Percentiles rank a stretch among this genome's conserved stretches.
phyloP scores from a whole-genome alignment of 371 early-diverging fungal genomes.

The Mucor lusitanicus region DNA sequence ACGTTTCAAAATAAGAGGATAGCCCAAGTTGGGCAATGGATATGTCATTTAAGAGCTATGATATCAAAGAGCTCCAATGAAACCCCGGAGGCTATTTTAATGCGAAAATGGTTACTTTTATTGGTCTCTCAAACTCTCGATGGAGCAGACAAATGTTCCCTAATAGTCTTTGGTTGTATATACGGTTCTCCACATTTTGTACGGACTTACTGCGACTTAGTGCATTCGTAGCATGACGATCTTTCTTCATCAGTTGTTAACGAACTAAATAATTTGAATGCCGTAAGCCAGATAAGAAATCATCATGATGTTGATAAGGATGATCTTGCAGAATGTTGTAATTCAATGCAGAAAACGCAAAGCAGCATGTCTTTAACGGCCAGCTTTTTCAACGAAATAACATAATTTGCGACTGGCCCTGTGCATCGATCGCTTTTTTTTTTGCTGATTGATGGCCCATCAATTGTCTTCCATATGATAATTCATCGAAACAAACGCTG shows the following conservation, averaged over 20 bases:
- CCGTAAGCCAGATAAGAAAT: neutral
- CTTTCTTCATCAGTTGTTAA: neutral
- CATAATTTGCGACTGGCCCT: neutral
- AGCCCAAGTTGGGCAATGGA: too few relatives aligned
- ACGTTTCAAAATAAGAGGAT: too few relatives aligned
- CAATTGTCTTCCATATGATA: neutral
- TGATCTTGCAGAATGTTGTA: too few relatives aligned
- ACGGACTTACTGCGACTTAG: neutral
- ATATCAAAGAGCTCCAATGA: too few relatives aligned
- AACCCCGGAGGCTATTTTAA: too few relatives aligned
- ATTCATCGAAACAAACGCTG: neutral
- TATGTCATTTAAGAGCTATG: too few relatives aligned
- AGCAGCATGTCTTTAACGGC: neutral
- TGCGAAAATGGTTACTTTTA: too few relatives aligned
- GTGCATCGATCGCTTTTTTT: neutral
- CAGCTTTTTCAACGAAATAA: neutral
- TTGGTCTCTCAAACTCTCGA: too few relatives aligned
- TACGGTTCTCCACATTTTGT: neutral
- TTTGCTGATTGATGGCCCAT: neutral
- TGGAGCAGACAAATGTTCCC: too few relatives aligned
- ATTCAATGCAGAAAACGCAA: neutral
- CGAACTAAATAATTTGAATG: neutral
- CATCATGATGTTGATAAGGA: neutral
- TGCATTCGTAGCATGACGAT: neutral
- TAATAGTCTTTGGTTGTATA: too few relatives aligned